A percentile compares a stretch with the other conserved stretches of the same genome.
Evolutionary conservation across 1,284 basidiomycete species (phyloP).

Genomic region (Cutaneotrichosporon cyanovorans): DNA sequence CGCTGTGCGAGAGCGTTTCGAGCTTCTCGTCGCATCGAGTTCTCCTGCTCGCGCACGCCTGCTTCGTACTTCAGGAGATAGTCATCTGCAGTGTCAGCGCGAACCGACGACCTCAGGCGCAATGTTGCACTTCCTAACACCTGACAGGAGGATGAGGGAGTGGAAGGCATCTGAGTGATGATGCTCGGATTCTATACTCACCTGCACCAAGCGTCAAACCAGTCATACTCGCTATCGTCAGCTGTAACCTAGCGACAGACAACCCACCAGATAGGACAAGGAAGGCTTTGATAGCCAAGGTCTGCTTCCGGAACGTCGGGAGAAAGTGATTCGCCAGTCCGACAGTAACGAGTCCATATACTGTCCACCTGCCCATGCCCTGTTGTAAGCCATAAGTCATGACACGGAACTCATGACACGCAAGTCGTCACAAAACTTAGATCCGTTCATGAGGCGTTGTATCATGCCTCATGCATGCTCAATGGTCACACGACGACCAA

Average conservation of each 20-base stretch:
- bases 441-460: neutral
- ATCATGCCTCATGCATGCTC: neutral
- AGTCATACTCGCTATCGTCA: slow-evolving; percentile 53
- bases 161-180: neutral
- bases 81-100: slow-evolving; percentile 56
- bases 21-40: slow-evolving; percentile 62
- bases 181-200: slow-evolving; percentile 9
- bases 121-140: too few species aligned
- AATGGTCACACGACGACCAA: neutral
- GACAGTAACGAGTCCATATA: slow-evolving; percentile 56
- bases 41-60: slow-evolving; percentile 58
- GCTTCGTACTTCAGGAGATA: slow-evolving; percentile 66
- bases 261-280: slow-evolving; percentile 35
- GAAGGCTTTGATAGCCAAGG: slow-evolving; percentile 71
- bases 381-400: slow-evolving; percentile 29
- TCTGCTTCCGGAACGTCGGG: slow-evolving; percentile 74
- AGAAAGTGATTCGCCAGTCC: slow-evolving; percentile 64
- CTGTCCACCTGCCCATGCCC: slow-evolving; percentile 55
- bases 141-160: too few species aligned
- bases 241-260: neutral
- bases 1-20: slow-evolving; percentile 63
- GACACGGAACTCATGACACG: neutral
- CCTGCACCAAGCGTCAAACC: slow-evolving; percentile 62
- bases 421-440: neutral
- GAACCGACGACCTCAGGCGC: too few species aligned